Base-by-base conservation (phyloP, 495 filamentous ascomycete species). In the Aspergillus conjunctus region DNA sequence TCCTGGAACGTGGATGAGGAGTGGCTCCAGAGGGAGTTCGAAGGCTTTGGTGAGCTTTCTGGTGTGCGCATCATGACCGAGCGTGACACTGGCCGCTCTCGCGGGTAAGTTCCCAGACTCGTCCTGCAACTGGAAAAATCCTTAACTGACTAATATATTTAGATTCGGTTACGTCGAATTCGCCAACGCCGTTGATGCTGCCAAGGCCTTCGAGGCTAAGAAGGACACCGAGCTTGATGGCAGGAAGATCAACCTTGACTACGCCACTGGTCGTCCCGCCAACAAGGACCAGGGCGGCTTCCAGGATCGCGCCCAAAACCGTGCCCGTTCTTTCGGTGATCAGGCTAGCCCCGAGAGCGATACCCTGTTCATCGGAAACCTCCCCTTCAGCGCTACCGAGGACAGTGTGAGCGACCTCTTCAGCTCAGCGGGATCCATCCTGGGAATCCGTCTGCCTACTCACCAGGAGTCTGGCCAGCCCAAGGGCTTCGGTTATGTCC, bases 101-200 rank as follows among this genome's bases (percentile, higher is more conserved):
- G 91, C 74, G 94, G 94, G 85, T 87, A 75, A 68, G 79, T 78
- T 55, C 21, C 54, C 26, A 17, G 20, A 48, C n/a, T 20, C 34
- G 44, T n/a, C 20, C 46, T 30, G 14, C 39, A 17, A 51, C 18
- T 14, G 8, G 34, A 51, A n/a, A 51, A n/a, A 30, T 6, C 2
- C 5, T 14, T 10, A 41, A 11, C 1, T 5, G 11, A 14, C 71
- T 82, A 56, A 81, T 60, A 54, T 26, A 7, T 49, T 12, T 59
- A 87, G 85, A 63, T 98, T 95, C 76, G 94, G 95, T 64, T 98
- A 97, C 71, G 92, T 97, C 63, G 94, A 98, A 79, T 98, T 91
- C 77, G 78, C 80, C 67, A 84, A 77, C 59, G 77, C 83, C 64
- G 84, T 84, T 48, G 81, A 83, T 71, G 91, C 91, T 26, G 81